Evolutionary conservation across 73 alveolate genomes (phyloP), one percentile per base, ranked within the genome.

Genomic region (Diophrys sp.): DNA sequence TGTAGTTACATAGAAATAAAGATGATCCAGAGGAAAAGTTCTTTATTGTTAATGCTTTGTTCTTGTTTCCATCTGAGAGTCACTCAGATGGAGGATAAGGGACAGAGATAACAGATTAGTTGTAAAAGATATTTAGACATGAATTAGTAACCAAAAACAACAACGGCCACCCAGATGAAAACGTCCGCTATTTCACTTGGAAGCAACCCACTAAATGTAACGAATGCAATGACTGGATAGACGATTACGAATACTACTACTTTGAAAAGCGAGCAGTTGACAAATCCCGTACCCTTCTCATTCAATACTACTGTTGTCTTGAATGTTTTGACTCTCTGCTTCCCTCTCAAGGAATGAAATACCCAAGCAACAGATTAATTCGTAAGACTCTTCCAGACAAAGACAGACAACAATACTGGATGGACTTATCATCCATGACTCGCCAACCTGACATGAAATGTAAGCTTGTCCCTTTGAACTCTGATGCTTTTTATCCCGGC

Each of bases 241-340:
- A 72, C 29, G 93, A 86, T 25, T 80, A 79, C 67, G 71, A 66
- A 29, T 86, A 79, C 57, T 86, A 79, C 57, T 80, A 79, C 54
- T 86, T 57, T 56, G 93, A 86, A 67, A 86, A 86, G 77, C 32
- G 81, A 28, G 69, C 68, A 29, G 79, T 85, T 18, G 93, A 79
- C 53, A 74, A 67, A 54, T 27, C 57, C 24, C 25, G 31, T 29
- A 73, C 80, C 18, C 33, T 80, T 0, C 67, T 86, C 44, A 70
- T 68, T n/a, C 56, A 73, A 56, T 79, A 71, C 68, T 86, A 73
- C 67, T 86, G 93, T 32, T 86, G 93, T 54, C 31, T 31, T 1
- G 34, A 67, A 54, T 86, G 93, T 31, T 86, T 71, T 79, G 29
- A 33, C n/a, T n/a, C n/a, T n/a, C n/a, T n/a, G n/a, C n/a, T n/a